A percentile compares a stretch with the other conserved stretches of the same genome.
phyloP scores from a whole-genome alignment of 345 rosid genomes.

The Zanthoxylum bungeanum region DNA sequence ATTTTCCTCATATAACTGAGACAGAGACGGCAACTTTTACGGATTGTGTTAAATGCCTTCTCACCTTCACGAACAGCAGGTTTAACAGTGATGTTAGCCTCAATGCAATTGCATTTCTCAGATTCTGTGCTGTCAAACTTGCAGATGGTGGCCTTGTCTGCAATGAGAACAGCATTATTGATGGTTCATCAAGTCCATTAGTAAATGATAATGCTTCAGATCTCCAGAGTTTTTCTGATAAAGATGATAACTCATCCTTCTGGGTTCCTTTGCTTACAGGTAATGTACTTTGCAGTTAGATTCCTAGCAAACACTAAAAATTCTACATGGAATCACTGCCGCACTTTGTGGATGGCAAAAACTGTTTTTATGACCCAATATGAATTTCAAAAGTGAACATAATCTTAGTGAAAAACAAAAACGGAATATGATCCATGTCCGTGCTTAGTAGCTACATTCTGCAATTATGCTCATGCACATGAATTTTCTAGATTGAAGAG shows the following conservation, averaged over 20 bases:
- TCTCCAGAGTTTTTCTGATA: slow-evolving; percentile 33
- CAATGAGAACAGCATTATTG: slow-evolving; percentile 47
- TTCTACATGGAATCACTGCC: not conserved
- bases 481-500: not conserved
- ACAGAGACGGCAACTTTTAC: slow-evolving; percentile 92
- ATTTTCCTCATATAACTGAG: slow-evolving; percentile 88
- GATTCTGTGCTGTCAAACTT: slow-evolving; percentile 91
- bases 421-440: not conserved
- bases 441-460: not conserved
- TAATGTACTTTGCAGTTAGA: slow-evolving; percentile 23
- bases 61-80: slow-evolving; percentile 82
- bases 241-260: slow-evolving; percentile 79
- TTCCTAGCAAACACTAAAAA: not conserved
- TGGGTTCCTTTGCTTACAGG: slow-evolving; percentile 98
- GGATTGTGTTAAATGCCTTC: slow-evolving; percentile 90
- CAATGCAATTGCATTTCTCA: slow-evolving; percentile 94
- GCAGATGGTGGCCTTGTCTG: slow-evolving; percentile 87
- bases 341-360: not conserved
- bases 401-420: not conserved
- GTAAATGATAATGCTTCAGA: slow-evolving; percentile 36
- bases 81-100: slow-evolving; percentile 90
- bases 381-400: not conserved
- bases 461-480: not conserved
- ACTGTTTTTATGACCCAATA: not conserved
- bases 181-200: slow-evolving; percentile 26